Percentiles rank a stretch among this genome's conserved stretches.
phyloP scores from a whole-genome alignment of 805 yeast genomes.

The Candida yuanshanica region DNA sequence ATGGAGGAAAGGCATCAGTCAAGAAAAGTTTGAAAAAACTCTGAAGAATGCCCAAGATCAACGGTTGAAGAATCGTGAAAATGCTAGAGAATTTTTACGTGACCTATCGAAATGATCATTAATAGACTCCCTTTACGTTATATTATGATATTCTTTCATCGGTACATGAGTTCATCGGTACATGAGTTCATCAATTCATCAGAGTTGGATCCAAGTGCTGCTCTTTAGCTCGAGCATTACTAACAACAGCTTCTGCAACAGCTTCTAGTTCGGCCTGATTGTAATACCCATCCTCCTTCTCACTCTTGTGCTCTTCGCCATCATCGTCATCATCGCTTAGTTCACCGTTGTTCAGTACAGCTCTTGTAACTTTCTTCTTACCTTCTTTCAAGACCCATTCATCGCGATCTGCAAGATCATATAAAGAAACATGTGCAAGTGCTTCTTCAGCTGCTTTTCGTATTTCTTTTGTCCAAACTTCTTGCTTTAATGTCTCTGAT shows the following conservation, averaged over 20 bases:
- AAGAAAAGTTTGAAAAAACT: conserved; percentile 25
- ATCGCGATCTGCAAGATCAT: conserved; percentile 38
- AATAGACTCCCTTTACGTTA: too few species aligned
- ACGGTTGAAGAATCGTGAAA: too few species aligned
- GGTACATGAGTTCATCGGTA: too few species aligned
- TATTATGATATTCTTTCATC: too few species aligned
- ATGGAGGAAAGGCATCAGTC: conserved; percentile 20
- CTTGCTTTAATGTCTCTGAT: conserved; percentile 29
- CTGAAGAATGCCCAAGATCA: conserved; percentile 5
- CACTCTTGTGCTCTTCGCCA: conserved; percentile 3
- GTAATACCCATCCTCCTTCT: conserved; percentile 8
- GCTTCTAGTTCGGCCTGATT: conserved; percentile 21
- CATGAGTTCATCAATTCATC: conserved; percentile 1
- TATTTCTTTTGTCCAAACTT: conserved; percentile 41
- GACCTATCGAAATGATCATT: too few species aligned
- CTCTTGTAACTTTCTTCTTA: conserved; percentile 5
- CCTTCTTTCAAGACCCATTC: conserved; percentile 32
- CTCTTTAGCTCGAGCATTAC: conserved; percentile 4
- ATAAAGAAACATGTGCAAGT: conserved; percentile 34
- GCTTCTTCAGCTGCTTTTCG: conserved; percentile 40
- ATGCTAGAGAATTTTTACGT: too few species aligned
- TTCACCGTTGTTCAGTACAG: conserved; percentile 1
- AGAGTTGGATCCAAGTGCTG: conserved; percentile 16
- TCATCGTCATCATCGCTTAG: conserved; percentile 2
- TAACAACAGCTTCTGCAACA: conserved; percentile 24